These are phyloP conservation scores for Ogataea thermomethanolica DNA, from an alignment of 805 yeast species.

Conservation along the genomic window DNA sequence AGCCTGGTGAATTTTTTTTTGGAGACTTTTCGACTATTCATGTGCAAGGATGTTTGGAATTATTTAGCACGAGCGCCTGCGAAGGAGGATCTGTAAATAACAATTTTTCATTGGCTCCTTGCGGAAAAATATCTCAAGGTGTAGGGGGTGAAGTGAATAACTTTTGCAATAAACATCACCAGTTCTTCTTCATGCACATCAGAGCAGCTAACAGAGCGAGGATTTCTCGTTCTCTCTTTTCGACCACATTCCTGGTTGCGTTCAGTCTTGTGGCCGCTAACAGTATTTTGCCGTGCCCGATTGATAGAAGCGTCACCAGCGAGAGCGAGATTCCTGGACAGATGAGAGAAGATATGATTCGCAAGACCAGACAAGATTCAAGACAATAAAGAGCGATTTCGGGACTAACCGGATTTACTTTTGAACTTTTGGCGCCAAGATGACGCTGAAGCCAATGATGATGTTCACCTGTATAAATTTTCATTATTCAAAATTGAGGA, in stretches of 20 bases:
- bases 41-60: constrained; percentile 9
- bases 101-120: constrained; percentile 2
- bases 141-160: constrained; percentile 3
- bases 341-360: constrained; percentile 18
- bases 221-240: constrained; percentile 63
- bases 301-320: constrained; percentile 40
- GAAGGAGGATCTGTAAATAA: constrained; percentile 1
- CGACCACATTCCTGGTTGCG: constrained; percentile 72
- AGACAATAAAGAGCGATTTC: not conserved
- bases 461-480: too few species aligned
- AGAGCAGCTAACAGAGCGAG: constrained; percentile 54
- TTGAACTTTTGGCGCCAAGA: too few species aligned
- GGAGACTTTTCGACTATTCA: not conserved
- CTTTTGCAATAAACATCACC: constrained; percentile 1
- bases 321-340: constrained; percentile 26
- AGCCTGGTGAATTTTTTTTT: not conserved
- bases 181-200: constrained; percentile 41
- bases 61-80: not conserved
- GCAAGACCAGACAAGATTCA: not conserved
- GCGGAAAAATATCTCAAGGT: constrained; percentile 1
- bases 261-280: constrained; percentile 43
- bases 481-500: too few species aligned
- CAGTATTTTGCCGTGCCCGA: constrained; percentile 39
- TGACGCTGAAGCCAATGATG: too few species aligned
- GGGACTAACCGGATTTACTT: too few species aligned